Percentiles rank a stretch among this genome's conserved stretches.
Conservation (phyloP, 2,329 filamentous ascomycete species). For the Arthroderma sp. region DNA sequence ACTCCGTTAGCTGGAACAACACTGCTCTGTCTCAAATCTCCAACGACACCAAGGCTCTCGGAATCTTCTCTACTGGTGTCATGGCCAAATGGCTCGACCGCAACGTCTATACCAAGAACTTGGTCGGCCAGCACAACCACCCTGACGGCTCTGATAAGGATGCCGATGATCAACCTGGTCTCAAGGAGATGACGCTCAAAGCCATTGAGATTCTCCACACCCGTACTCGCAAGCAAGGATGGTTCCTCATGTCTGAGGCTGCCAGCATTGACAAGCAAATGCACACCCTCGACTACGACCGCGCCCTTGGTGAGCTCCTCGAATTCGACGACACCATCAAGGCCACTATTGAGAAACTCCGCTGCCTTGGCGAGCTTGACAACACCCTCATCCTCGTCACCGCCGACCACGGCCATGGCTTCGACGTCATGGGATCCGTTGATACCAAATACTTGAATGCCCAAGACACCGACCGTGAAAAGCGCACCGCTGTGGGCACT, state of each 20-base stretch:
- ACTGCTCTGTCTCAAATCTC: conserved; percentile 50
- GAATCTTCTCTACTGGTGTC: conserved; percentile 62
- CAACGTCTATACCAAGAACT: conserved; percentile 63
- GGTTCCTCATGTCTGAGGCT: conserved; percentile 79
- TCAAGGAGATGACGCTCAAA: conserved; percentile 84
- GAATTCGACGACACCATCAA: conserved; percentile 75
- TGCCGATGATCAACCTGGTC: conserved; percentile 63
- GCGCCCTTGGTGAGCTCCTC: conserved; percentile 68
- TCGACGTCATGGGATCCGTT: conserved; percentile 71
- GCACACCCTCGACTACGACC: conserved; percentile 74
- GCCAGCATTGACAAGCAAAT: conserved; percentile 84
- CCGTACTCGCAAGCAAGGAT: conserved; percentile 51
- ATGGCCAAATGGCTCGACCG: conserved; percentile 78
- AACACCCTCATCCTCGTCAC: conserved; percentile 70
- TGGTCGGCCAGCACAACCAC: conserved; percentile 52
- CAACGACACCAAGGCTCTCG: conserved; percentile 52
- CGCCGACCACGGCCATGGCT: conserved; percentile 81
- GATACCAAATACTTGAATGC: conserved; percentile 64
- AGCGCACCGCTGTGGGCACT: conserved; percentile 60
- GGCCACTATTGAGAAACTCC: conserved; percentile 58
- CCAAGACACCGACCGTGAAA: conserved; percentile 53
- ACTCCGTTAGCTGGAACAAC: conserved; percentile 60
- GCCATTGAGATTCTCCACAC: conserved; percentile 65
- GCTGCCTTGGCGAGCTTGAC: conserved; percentile 51
- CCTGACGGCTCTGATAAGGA: conserved; percentile 51